Evolutionary conservation across 1,139 yeast species (phyloP), one percentile per base, ranked within the genome.

Genomic region (Diutina sp.): DNA sequence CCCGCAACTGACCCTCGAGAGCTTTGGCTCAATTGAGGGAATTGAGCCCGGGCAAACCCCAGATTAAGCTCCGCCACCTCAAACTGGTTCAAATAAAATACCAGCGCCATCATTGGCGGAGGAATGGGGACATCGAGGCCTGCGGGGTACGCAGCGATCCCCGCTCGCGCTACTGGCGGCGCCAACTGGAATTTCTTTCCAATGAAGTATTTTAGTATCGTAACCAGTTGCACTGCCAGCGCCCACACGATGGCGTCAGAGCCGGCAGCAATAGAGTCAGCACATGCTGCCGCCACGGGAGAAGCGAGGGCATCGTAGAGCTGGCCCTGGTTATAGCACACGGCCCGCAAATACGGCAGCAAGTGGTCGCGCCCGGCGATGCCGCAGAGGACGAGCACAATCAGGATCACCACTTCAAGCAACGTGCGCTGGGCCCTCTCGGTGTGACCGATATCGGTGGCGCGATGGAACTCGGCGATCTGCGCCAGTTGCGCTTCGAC

Each of bases 181-280:
- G 29, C 28, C 9, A 8, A 4, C 16, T n/a, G 29, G 16, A 32
- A 50, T 16, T 32, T 30, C 56, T 68, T 67, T 47, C 59, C 61
- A 25, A 72, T 63, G 32, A 72, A 64, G 60, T 63, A 70, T 58
- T 72, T 73, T 56, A 73, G 64, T 6, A 72, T 67, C 8, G 69
- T 59, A 8, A 71, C 64, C 28, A 50, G 53, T 21, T 50, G 53
- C 12, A 50, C 16, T 28, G 30, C 51, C 51, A 47, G 51, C 35
- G 35, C 51, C 51, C 51, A 32, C 5, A 50, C 53, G 32, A 50
- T 32, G 44, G 28, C 38, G 16, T 47, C 16, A 6, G 8, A 12
- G 21, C 28, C 53, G 16, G 14, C 45, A 21, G 16, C 32, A 18
- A 29, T 9, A 2, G 11, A 28, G 8, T 32, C 41, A 18, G 44